Conservation (phyloP, 768 basidiomycete genomes). For the Boletus fagicola region DNA sequence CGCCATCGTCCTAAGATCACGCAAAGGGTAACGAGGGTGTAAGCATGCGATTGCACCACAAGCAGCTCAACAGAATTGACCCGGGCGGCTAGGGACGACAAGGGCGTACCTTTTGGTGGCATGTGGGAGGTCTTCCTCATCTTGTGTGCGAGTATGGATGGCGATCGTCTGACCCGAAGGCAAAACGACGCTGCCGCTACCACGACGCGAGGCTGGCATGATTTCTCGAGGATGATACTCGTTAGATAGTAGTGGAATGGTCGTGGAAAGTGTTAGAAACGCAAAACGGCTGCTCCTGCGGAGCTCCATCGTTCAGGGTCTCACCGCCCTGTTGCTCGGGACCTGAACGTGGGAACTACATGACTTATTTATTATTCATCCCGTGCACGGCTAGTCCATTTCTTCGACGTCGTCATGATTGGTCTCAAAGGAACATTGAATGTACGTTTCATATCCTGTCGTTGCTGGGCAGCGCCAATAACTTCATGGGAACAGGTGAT, state of each 20-base stretch:
- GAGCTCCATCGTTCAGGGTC: slow-evolving; percentile 18
- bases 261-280: slow-evolving; percentile 18
- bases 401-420: slow-evolving; percentile 58
- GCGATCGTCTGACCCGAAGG: slow-evolving; percentile 78
- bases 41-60: not conserved
- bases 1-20: slow-evolving; percentile 72
- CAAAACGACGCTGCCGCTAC: slow-evolving; percentile 71
- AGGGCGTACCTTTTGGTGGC: slow-evolving; percentile 82
- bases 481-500: slow-evolving; percentile 62
- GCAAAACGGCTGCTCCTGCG: slow-evolving; percentile 5
- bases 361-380: slow-evolving; percentile 22
- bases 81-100: not conserved
- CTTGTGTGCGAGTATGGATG: slow-evolving; percentile 84
- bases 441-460: slow-evolving; percentile 41
- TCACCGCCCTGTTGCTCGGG: not conserved
- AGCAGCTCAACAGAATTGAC: not conserved
- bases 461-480: not conserved
- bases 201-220: slow-evolving; percentile 73
- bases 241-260: slow-evolving; percentile 4
- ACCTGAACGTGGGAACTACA: slow-evolving; percentile 26
- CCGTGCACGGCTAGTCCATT: not conserved
- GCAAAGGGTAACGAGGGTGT: not conserved
- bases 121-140: slow-evolving; percentile 85
- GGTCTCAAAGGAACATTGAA: slow-evolving; percentile 92
- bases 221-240: slow-evolving; percentile 9